Evolutionary conservation across 140 eudicot species (phyloP).

Genomic region (Bidens hawaiensis): DNA sequence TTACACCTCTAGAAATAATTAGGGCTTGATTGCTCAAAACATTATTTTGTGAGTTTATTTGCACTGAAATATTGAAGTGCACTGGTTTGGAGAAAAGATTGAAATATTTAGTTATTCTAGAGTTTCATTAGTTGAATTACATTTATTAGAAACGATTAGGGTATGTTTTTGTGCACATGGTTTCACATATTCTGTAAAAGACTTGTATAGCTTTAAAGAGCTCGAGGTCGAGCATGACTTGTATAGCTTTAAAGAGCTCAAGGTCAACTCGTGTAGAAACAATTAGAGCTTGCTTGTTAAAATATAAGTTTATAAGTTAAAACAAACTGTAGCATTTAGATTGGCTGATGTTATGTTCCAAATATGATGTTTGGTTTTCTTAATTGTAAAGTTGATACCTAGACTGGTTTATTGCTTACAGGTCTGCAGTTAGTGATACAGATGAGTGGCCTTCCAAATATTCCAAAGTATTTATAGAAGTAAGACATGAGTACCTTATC

Average conservation of each 20-base stretch:
- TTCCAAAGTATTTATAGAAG: constrained; percentile 88
- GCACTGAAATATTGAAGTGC: neutral
- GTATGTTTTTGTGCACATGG: neutral
- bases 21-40: neutral
- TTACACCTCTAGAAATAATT: constrained; percentile 48
- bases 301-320: neutral
- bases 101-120: neutral
- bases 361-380: neutral
- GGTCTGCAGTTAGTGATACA: constrained; percentile 83
- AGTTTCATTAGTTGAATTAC: too few species aligned
- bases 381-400: constrained; percentile 8
- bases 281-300: neutral
- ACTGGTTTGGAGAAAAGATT: neutral
- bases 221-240: constrained; percentile 17
- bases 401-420: constrained; percentile 12
- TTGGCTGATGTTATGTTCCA: neutral
- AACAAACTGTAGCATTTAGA: neutral
- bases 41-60: neutral
- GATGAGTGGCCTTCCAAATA: constrained; percentile 99
- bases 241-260: neutral
- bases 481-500: constrained; percentile 28
- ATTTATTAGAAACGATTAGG: neutral
- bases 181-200: too few species aligned
- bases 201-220: constrained; percentile 33
- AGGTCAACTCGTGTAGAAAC: neutral